Base-by-base conservation (phyloP, 495 filamentous ascomycete species). In the Patellaria atrata region DNA sequence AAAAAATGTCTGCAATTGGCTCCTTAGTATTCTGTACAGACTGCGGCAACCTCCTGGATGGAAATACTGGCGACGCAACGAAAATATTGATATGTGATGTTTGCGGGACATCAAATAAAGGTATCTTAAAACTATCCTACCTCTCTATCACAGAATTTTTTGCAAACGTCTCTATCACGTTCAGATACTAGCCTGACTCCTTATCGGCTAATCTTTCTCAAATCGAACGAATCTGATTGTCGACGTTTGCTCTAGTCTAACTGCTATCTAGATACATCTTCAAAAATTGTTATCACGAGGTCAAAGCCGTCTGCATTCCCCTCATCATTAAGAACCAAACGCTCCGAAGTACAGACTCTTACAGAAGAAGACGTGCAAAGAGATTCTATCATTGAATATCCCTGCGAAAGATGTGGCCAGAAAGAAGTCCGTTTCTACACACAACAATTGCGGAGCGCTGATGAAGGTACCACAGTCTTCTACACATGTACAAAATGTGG, bases 11-110 rank as follows among this genome's bases (percentile, higher is more conserved):
- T 38, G 72, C 76, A 7, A 81, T 94, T 41, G 87, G 84, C 16
- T 89, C 84, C 19, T 64, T 94, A 20, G 73, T 94, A 25, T 97
- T 97, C 60, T 94, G 89, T 61, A 83, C 73, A 12, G 82, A 85
- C 53, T 94, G 87, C 55, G 86, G 87, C 29, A 87, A 92, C 56
- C 68, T 94, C 2, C 69, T 97, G 28, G 82, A 89, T 16, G 68
- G 71, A 16, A 80, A 81, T 15, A 73, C 77, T 30, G 81, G 82
- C 24, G 70, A 73, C 41, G 63, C 70, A 36, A 77, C 82, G 50
- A 76, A 75, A 11, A 72, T 79, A 35, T 58, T 97, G 15, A 60
- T 65, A 42, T 97, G 87, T 63, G 75, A 77, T 45, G 75, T 85
- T 47, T 97, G 89, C 57, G 82, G 82, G 29, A 66, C 79, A 19